Percentiles rank a stretch among this genome's conserved stretches.
Conservation (phyloP, 2,329 filamentous ascomycete genomes). For the Aureobasidium sp. region DNA sequence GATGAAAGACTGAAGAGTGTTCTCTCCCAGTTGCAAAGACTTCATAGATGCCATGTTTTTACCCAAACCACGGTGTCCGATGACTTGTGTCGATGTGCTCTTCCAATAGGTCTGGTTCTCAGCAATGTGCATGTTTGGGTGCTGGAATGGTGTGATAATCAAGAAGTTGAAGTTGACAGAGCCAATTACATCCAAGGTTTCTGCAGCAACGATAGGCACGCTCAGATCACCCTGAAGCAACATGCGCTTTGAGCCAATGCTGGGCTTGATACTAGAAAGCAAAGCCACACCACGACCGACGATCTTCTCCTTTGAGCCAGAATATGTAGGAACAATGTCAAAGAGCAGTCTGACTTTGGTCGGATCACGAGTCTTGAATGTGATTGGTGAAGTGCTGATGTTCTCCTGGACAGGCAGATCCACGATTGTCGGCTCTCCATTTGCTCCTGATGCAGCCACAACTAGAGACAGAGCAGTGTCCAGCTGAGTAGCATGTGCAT, state of each 20-base stretch:
- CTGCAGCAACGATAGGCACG: constrained; percentile 79
- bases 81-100: constrained; percentile 79
- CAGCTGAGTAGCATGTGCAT: constrained; percentile 85
- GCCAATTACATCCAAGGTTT: constrained; percentile 80
- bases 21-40: constrained; percentile 90
- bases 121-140: constrained; percentile 87
- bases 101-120: constrained; percentile 95
- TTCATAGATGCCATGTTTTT: constrained; percentile 81
- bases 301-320: constrained; percentile 68
- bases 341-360: constrained; percentile 83
- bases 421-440: constrained; percentile 78
- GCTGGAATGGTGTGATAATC: constrained; percentile 86
- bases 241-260: constrained; percentile 76
- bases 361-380: constrained; percentile 72
- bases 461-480: constrained; percentile 91
- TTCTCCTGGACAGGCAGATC: constrained; percentile 92
- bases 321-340: constrained; percentile 91
- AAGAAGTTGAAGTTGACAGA: constrained; percentile 95
- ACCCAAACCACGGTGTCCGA: constrained; percentile 66
- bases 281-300: constrained; percentile 84
- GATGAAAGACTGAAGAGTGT: constrained; percentile 92
- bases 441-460: constrained; percentile 74
- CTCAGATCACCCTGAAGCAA: constrained; percentile 86
- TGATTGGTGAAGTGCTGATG: constrained; percentile 85
- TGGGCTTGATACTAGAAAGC: constrained; percentile 75